These are phyloP conservation scores for Articulospora tetracladia DNA, from an alignment of 495 filamentous ascomycete genomes.

Conservation along the genomic window DNA sequence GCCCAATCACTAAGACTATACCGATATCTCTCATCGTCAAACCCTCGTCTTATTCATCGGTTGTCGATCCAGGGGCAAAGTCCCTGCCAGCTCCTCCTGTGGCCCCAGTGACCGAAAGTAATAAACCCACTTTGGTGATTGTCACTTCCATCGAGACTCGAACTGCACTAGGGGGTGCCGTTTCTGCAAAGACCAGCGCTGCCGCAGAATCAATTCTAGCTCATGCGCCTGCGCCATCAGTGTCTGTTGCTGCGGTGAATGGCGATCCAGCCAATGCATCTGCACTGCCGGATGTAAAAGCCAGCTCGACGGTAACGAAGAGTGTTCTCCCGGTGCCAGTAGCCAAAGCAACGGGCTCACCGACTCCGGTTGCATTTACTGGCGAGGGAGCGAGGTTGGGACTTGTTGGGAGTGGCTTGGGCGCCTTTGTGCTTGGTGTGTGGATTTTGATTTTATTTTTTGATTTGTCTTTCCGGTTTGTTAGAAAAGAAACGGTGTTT, in stretches of 20 bases:
- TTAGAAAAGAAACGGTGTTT: no score
- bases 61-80: background rate
- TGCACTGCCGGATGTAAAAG: background rate
- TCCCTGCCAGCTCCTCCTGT: background rate
- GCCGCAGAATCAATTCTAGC: background rate
- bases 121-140: no score
- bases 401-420: background rate
- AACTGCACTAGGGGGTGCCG: background rate
- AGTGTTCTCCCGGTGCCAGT: background rate
- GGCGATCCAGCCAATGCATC: background rate
- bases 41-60: background rate
- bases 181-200: background rate
- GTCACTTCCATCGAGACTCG: background rate
- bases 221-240: background rate
- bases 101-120: background rate
- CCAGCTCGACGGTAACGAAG: background rate
- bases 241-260: background rate
- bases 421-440: background rate
- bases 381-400: background rate
- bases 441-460: background rate
- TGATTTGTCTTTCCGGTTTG: no score
- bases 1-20: background rate
- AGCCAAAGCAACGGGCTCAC: background rate
- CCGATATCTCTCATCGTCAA: background rate
- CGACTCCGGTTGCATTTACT: background rate